Evolutionary conservation across 331 rosid genomes (phyloP).

Genomic region (Prunus yedoensis): DNA sequence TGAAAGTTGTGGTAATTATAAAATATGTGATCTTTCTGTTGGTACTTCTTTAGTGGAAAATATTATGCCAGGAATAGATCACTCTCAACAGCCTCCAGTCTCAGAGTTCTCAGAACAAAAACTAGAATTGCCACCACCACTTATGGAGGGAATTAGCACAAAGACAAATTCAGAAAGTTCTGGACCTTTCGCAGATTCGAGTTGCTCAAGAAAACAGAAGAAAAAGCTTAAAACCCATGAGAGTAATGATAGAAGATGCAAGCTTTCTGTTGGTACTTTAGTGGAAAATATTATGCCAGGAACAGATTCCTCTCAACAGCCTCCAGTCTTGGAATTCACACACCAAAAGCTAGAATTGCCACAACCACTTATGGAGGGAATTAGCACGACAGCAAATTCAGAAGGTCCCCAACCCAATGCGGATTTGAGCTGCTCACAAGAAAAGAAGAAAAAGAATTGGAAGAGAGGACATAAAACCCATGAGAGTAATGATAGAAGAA

Average conservation of each 20-base stretch:
- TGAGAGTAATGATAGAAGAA: not conserved
- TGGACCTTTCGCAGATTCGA: not conserved
- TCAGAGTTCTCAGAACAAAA: constrained; percentile 13
- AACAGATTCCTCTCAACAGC: constrained; percentile 20
- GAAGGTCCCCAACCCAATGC: constrained; percentile 20
- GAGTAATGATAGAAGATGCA: constrained; percentile 18
- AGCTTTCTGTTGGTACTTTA: constrained; percentile 4
- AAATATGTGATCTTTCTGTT: not conserved
- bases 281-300: constrained; percentile 21
- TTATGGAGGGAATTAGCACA: constrained; percentile 6
- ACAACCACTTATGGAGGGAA: constrained; percentile 22
- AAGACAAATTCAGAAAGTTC: constrained; percentile 4
- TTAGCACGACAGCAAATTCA: constrained; percentile 16
- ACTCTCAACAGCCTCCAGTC: constrained; percentile 23
- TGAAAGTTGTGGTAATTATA: not conserved
- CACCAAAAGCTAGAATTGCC: constrained; percentile 17
- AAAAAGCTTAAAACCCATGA: constrained; percentile 24
- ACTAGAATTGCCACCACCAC: constrained; percentile 21
- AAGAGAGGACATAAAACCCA: constrained; percentile 18
- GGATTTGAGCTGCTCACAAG: constrained; percentile 22
- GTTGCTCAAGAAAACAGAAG: constrained; percentile 4
- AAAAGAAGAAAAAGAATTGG: constrained; percentile 25
- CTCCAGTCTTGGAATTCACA: constrained; percentile 12
- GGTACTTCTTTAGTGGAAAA: constrained; percentile 14
- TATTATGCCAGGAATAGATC: constrained; percentile 19